Percentiles rank a stretch among this genome's conserved stretches.
phyloP scores from a whole-genome alignment of 345 rosid genomes.

The Pugionium cornutum region DNA sequence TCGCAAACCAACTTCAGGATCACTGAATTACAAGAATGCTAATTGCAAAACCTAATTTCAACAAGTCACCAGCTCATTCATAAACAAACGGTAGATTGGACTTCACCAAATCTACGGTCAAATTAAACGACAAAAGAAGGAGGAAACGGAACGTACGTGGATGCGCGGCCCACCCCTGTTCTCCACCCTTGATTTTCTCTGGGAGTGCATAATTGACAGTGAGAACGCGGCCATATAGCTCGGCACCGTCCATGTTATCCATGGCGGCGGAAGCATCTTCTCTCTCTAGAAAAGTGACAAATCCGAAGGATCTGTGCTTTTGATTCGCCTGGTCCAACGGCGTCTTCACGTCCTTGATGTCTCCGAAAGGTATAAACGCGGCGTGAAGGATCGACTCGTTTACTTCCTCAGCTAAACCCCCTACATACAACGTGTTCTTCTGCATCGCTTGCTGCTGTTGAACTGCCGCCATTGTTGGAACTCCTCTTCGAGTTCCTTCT shows the following conservation, averaged over 20 bases:
- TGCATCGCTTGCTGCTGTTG: slow-evolving; percentile 65
- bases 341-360: slow-evolving; percentile 95
- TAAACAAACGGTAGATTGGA: too few relatives aligned
- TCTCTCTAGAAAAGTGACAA: slow-evolving; percentile 85
- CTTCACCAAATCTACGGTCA: too few relatives aligned
- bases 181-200: slow-evolving; percentile 96
- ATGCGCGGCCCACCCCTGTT: slow-evolving; percentile 99
- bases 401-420: slow-evolving; percentile 95
- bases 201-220: slow-evolving; percentile 97
- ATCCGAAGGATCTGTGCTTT: slow-evolving; percentile 96
- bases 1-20: too few relatives aligned
- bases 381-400: slow-evolving; percentile 93
- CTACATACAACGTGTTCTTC: slow-evolving; percentile 95
- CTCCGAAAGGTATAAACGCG: slow-evolving; percentile 95
- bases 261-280: slow-evolving; percentile 92
- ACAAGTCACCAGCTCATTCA: too few relatives aligned
- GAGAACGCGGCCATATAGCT: slow-evolving; percentile 94
- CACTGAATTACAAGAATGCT: too few relatives aligned
- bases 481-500: too few relatives aligned
- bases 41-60: too few relatives aligned
- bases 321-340: slow-evolving; percentile 97
- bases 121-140: too few relatives aligned
- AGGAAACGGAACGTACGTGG: slow-evolving; percentile 60
- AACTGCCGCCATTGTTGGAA: slow-evolving; percentile 37
- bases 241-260: slow-evolving; percentile 99